A percentile compares a stretch with the other conserved stretches of the same genome.
phyloP scores from a whole-genome alignment of 2,329 filamentous ascomycete species.

The Dothideomycetes sp. region DNA sequence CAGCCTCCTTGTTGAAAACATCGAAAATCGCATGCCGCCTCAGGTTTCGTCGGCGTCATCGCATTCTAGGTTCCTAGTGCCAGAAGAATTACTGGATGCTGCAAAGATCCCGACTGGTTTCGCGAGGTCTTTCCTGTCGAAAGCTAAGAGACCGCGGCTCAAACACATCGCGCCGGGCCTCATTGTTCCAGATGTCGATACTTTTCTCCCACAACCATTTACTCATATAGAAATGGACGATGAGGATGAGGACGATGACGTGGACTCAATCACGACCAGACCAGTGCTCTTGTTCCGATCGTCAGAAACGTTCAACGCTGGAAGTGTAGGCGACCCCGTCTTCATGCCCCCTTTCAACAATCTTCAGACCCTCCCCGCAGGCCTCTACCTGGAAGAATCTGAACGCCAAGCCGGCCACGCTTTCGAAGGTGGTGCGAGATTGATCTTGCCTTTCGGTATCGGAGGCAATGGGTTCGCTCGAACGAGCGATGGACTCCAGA shows the following conservation, averaged over 20 bases:
- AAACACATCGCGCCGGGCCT: neutral
- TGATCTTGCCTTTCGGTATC: neutral
- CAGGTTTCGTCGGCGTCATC: neutral
- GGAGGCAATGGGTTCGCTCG: neutral
- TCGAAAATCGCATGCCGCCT: neutral
- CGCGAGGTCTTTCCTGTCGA: neutral
- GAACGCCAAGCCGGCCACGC: neutral
- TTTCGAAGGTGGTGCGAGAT: neutral
- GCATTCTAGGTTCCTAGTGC: neutral
- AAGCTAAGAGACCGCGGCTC: neutral
- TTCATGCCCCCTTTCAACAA: neutral
- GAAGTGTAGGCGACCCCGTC: neutral
- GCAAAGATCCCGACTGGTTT: neutral
- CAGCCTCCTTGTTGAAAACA: neutral
- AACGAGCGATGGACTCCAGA: neutral
- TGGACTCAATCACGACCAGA: too few species aligned
- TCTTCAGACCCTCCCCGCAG: neutral
- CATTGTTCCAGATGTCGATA: neutral
- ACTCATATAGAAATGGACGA: neutral
- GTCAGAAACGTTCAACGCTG: neutral
- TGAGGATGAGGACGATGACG: neutral
- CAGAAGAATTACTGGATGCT: neutral
- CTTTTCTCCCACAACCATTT: neutral
- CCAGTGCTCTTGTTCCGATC: neutral
- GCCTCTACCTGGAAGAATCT: neutral